Evolutionary conservation across 371 early-diverging fungal species (phyloP).

Genomic region (Apophysomyces variabilis): DNA sequence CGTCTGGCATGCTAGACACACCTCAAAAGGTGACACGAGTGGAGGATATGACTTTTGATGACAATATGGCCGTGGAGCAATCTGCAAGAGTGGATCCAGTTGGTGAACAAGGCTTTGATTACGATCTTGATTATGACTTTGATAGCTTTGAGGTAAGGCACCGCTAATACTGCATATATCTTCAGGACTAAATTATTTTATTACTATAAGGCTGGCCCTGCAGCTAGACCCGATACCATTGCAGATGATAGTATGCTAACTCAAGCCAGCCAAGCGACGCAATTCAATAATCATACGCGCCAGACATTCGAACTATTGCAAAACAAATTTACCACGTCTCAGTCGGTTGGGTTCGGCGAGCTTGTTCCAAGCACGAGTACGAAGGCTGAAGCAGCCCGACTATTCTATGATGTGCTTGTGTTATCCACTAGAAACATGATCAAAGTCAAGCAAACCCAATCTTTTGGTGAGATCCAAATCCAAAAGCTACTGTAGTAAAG

Average conservation of each 20-base stretch:
- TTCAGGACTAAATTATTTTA: background rate
- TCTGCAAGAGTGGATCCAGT: background rate
- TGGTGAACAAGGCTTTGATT: conserved; percentile 14
- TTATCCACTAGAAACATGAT: conserved; percentile 87
- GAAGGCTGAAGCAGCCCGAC: conserved; percentile 73
- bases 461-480: conserved; percentile 87
- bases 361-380: conserved; percentile 40
- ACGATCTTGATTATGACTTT: conserved; percentile 29
- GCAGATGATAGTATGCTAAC: conserved; percentile 17
- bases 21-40: background rate
- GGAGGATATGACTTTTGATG: background rate
- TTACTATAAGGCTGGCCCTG: background rate
- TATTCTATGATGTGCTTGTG: conserved; percentile 92
- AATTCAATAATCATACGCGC: conserved; percentile 28
- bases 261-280: conserved; percentile 25
- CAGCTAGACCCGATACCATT: background rate
- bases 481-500: conserved; percentile 18
- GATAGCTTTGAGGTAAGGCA: conserved; percentile 24
- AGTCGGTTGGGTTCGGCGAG: conserved; percentile 29
- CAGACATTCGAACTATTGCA: conserved; percentile 35
- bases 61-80: background rate
- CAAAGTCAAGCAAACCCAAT: conserved; percentile 76
- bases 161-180: background rate
- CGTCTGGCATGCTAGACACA: background rate
- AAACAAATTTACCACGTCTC: conserved; percentile 16